Conservation (phyloP, 345 rosid species). For the Salix koriyanagi region DNA sequence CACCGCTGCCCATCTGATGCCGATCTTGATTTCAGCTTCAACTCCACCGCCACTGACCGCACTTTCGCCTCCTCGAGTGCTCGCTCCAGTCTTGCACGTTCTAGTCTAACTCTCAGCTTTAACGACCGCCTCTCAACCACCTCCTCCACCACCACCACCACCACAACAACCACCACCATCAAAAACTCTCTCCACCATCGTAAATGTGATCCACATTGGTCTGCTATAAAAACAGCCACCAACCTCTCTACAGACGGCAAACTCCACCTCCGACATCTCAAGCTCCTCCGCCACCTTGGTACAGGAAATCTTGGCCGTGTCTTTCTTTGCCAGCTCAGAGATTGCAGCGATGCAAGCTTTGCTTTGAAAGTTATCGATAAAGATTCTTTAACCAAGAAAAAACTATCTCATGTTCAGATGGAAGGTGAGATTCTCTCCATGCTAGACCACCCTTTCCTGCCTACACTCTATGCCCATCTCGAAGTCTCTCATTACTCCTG, state of each 20-base stretch:
- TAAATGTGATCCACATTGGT: background rate
- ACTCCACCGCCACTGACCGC: background rate
- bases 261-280: conserved; percentile 67
- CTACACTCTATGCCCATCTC: conserved; percentile 79
- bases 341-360: conserved; percentile 12
- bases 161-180: background rate
- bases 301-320: conserved; percentile 92
- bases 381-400: conserved; percentile 68
- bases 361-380: conserved; percentile 96
- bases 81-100: background rate
- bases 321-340: conserved; percentile 61
- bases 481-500: conserved; percentile 85
- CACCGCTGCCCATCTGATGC: background rate
- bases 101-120: background rate
- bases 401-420: conserved; percentile 72
- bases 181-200: background rate
- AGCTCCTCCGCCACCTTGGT: conserved; percentile 66
- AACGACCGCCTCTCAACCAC: background rate
- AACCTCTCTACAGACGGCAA: background rate
- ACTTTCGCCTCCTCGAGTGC: background rate
- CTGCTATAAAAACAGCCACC: background rate
- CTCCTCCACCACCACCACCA: background rate
- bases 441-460: conserved; percentile 92
- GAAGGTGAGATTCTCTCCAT: conserved; percentile 76
- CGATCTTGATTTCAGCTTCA: conserved; percentile 1